These are phyloP conservation scores for Acorus calamus DNA, from an alignment of 106 monocot genomes.

Conservation along the genomic window DNA sequence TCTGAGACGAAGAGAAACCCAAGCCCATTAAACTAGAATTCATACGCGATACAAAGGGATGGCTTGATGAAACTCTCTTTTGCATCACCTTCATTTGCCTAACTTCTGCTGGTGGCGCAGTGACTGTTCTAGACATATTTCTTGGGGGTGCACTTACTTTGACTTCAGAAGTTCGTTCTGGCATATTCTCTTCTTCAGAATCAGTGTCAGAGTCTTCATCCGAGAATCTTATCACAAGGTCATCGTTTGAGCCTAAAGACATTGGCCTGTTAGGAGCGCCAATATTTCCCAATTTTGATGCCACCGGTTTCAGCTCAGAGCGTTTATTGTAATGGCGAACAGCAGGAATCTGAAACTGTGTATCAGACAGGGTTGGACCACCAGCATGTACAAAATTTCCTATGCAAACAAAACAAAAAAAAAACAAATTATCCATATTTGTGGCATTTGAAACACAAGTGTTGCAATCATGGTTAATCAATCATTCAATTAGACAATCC, in stretches of 20 bases:
- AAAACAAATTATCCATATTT: no score
- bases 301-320: no score
- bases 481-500: no score
- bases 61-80: neutral
- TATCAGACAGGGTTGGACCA: no score
- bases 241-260: constrained; percentile 10
- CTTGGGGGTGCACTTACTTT: neutral
- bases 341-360: no score
- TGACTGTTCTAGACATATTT: constrained; percentile 1
- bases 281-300: no score
- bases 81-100: neutral
- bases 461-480: no score
- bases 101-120: neutral
- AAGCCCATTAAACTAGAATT: neutral
- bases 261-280: constrained; percentile 1
- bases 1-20: neutral
- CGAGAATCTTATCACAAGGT: constrained; percentile 29
- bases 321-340: no score
- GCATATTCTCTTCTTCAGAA: constrained; percentile 6
- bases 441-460: no score
- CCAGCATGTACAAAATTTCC: no score
- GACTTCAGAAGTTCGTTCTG: neutral
- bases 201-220: constrained; percentile 16
- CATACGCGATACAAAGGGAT: constrained; percentile 2
- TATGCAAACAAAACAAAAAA: no score